These are phyloP conservation scores for Hypoxylon trugodes DNA, from an alignment of 495 filamentous ascomycete genomes.

Conservation along the genomic window DNA sequence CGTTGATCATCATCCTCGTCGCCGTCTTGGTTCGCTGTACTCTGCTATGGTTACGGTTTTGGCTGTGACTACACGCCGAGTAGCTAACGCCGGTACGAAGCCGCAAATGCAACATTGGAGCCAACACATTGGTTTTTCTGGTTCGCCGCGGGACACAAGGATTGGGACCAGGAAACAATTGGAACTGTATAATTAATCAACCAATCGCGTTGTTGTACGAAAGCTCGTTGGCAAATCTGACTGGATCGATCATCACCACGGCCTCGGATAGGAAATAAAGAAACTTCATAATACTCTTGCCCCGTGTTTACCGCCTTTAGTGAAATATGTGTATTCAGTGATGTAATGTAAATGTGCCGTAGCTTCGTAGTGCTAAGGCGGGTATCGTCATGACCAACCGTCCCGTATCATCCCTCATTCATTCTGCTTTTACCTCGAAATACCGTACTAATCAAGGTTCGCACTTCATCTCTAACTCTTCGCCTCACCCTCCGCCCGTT, in stretches of 20 bases:
- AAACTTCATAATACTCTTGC: slow-evolving; percentile 31
- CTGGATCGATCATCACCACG: slow-evolving; percentile 31
- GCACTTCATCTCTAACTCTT: slow-evolving; percentile 17
- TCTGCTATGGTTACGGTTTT: too few relatives aligned
- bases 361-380: slow-evolving; percentile 17
- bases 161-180: slow-evolving; percentile 5
- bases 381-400: slow-evolving; percentile 44
- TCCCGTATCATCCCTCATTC: slow-evolving; percentile 5
- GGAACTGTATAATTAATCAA: too few relatives aligned
- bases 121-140: slow-evolving; percentile 2
- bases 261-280: slow-evolving; percentile 47
- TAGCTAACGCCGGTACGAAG: too few relatives aligned
- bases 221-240: slow-evolving; percentile 12
- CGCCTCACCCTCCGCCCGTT: slow-evolving; percentile 34
- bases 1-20: slow-evolving; percentile 4
- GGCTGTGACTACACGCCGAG: too few relatives aligned
- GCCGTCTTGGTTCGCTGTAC: slow-evolving; percentile 7
- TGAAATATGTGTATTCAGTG: slow-evolving; percentile 12
- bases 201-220: slow-evolving; percentile 43
- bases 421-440: neutral
- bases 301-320: neutral
- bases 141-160: too few relatives aligned
- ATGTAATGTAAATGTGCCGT: slow-evolving; percentile 18
- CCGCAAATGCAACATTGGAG: too few relatives aligned
- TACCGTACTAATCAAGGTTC: neutral